phyloP scores from a whole-genome alignment of 805 yeast species.

The Yarrowia bubula region DNA sequence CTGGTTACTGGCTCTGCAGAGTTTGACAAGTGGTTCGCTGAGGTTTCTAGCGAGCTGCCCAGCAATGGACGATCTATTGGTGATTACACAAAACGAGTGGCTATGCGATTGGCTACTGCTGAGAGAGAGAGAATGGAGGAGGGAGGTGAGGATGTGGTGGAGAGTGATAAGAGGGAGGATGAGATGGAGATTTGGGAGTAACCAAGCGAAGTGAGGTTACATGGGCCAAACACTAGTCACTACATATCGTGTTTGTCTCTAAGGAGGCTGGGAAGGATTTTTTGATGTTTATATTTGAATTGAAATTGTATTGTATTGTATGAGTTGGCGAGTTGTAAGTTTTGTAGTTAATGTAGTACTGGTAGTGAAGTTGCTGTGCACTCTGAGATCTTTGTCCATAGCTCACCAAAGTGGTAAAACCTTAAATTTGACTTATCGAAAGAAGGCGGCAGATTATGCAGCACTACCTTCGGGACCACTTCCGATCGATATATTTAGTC shows the following conservation, averaged over 20 bases:
- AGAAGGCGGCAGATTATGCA: too few species aligned
- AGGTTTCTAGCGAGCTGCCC: conserved; percentile 31
- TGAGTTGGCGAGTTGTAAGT: not conserved
- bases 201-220: not conserved
- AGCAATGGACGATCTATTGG: conserved; percentile 62
- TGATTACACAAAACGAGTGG: conserved; percentile 90
- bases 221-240: not conserved
- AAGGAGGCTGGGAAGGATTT: not conserved
- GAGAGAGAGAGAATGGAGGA: conserved; percentile 85
- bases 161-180: conserved; percentile 83
- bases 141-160: conserved; percentile 88
- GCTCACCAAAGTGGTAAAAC: too few species aligned
- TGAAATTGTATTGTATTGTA: not conserved
- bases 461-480: too few species aligned
- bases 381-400: too few species aligned
- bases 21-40: conserved; percentile 66
- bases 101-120: conserved; percentile 75
- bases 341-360: too few species aligned
- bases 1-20: conserved; percentile 62
- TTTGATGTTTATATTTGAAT: conserved; percentile 3
- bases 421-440: too few species aligned
- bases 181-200: conserved; percentile 72
- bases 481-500: too few species aligned
- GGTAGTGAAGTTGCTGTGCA: too few species aligned
- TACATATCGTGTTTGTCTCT: not conserved